These are phyloP conservation scores for Dactylonectria macrodidyma DNA, from an alignment of 2,329 filamentous ascomycete genomes.

Conservation along the genomic window DNA sequence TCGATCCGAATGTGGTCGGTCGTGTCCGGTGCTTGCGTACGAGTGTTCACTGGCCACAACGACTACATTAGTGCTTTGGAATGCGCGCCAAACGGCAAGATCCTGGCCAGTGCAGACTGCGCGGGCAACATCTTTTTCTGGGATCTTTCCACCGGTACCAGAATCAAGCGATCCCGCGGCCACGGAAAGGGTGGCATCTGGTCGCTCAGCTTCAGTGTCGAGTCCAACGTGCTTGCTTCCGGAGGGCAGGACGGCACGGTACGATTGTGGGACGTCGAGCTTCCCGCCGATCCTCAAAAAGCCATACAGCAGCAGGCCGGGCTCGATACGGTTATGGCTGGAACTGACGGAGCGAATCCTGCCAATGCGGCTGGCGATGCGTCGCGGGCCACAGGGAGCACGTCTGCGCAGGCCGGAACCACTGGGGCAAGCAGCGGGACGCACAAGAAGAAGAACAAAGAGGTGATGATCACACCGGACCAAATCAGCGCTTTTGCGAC, in stretches of 20 bases:
- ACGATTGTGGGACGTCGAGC: slow-evolving; percentile 91
- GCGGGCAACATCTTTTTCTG: slow-evolving; percentile 93
- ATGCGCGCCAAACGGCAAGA: slow-evolving; percentile 89
- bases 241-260: slow-evolving; percentile 94
- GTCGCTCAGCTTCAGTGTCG: slow-evolving; percentile 93
- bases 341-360: slow-evolving; percentile 58
- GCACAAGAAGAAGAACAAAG: slow-evolving; percentile 86
- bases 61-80: slow-evolving; percentile 89
- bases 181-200: slow-evolving; percentile 95
- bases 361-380: slow-evolving; percentile 48
- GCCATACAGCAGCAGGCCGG: slow-evolving; percentile 64
- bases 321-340: slow-evolving; percentile 59
- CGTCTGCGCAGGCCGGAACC: slow-evolving; percentile 48
- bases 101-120: slow-evolving; percentile 91
- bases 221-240: slow-evolving; percentile 91
- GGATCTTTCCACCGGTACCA: slow-evolving; percentile 89
- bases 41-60: slow-evolving; percentile 92
- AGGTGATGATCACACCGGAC: slow-evolving; percentile 90
- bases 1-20: slow-evolving; percentile 98
- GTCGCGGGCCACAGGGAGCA: slow-evolving; percentile 45
- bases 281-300: slow-evolving; percentile 76
- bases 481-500: slow-evolving; percentile 96
- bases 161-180: slow-evolving; percentile 93
- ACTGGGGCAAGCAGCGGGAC: slow-evolving; percentile 49
- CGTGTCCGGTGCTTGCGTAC: slow-evolving; percentile 87